Evolutionary conservation across 2,329 filamentous ascomycete genomes (phyloP), one percentile per base, ranked within the genome.

Genomic region (Claviceps paspali): DNA sequence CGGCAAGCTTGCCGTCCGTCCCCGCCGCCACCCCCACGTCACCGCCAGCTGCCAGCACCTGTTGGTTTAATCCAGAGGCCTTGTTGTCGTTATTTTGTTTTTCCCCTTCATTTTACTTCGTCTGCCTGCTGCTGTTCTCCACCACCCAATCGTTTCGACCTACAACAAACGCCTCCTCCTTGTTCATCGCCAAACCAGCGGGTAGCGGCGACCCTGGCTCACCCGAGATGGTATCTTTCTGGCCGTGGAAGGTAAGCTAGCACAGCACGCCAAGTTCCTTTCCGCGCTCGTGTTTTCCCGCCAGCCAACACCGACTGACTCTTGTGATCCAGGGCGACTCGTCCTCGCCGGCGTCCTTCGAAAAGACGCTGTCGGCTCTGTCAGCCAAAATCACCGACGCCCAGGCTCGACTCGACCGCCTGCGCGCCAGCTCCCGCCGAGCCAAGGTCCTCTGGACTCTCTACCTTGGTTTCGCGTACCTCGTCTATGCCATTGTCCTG

Each of bases 381-480:
- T 82, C 87, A 9, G 65, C 67, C 36, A 94, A 91, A 62, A 95
- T 98, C 56, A 68, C 79, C 29, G 71, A 76, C 44, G 76, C 79
- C 2, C 81, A 81, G 49, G 64, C 78, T 29, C 74, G 70, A 36
- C 78, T 95, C 46, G 86, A 94, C 51, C 67, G 65, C 29, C 68
- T 81, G 28, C 76, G 84, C 33, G 70, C 79, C 47, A 73, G 72
- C 43, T 76, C 82, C 35, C 76, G 88, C 40, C 80, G 87, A 41
- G 72, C 80, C 49, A 88, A 82, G 48, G 83, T 85, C 27, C 72
- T 96, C 38, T 86, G 79, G 75, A 94, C 86, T 0, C 72, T 98
- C 11, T 98, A 96, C 56, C 77, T 87, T 3, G 77, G 77, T 39
- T 88, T 98, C 50, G 83, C 80, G 35, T 98, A 96, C 57, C 77